A percentile compares a stretch with the other conserved stretches of the same genome.
These are phyloP conservation scores for Stemphylium vesicarium DNA, from an alignment of 2,329 filamentous ascomycete species.

Conservation along the genomic window DNA sequence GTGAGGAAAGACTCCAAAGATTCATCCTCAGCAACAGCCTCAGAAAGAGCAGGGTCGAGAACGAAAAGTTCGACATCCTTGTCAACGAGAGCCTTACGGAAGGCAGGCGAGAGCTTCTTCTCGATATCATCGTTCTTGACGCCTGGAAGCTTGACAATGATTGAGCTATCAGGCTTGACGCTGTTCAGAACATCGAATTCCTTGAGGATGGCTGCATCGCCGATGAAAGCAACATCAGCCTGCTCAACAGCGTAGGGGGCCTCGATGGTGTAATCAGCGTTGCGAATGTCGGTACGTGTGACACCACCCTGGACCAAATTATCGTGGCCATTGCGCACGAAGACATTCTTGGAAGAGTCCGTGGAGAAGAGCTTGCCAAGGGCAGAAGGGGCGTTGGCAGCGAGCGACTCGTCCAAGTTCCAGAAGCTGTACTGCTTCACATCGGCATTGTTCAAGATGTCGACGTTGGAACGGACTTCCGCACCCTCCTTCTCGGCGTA, in stretches of 20 bases:
- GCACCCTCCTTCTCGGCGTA: conserved; percentile 50
- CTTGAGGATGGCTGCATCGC: conserved; percentile 78
- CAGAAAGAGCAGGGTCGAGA: conserved; percentile 73
- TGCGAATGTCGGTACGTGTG: conserved; percentile 83
- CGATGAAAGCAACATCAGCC: conserved; percentile 80
- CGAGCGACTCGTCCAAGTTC: conserved; percentile 79
- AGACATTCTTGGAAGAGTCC: conserved; percentile 67
- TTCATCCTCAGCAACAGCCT: conserved; percentile 70
- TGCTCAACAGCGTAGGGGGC: conserved; percentile 80
- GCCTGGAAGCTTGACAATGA: conserved; percentile 77
- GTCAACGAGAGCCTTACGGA: conserved; percentile 74
- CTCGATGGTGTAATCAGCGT: conserved; percentile 81
- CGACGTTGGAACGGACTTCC: conserved; percentile 55
- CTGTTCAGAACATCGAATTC: conserved; percentile 76
- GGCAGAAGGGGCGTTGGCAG: conserved; percentile 68
- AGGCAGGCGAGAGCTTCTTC: conserved; percentile 75
- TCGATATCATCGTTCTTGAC: conserved; percentile 89
- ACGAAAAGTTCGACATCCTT: conserved; percentile 76
- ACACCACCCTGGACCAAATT: conserved; percentile 75
- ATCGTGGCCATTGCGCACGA: conserved; percentile 65
- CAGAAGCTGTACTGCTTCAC: conserved; percentile 92
- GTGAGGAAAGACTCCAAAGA: conserved; percentile 69
- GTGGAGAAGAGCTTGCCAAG: conserved; percentile 66
- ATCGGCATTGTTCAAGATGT: conserved; percentile 60
- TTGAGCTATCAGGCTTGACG: conserved; percentile 71